Conservation (phyloP, 192 early-diverging fungal genomes). For the Radiomyces spectabilis region DNA sequence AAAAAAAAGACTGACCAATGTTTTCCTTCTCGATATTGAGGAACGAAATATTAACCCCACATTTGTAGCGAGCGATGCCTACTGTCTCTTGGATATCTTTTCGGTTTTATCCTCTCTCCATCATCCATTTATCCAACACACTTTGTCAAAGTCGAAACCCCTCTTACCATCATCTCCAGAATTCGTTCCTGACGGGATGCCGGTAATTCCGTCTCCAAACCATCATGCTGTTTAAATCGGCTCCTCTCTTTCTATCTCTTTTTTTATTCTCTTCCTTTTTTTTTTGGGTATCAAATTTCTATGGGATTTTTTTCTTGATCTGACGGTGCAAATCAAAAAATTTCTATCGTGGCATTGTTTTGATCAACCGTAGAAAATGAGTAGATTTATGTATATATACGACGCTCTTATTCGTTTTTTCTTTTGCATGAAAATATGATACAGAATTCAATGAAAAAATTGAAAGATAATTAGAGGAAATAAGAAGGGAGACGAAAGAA, state of each 20-base stretch:
- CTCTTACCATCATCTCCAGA: background rate
- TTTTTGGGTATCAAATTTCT: too few species aligned
- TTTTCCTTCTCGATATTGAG: background rate
- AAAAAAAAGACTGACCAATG: background rate
- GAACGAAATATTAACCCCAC: too few species aligned
- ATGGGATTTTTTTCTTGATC: too few species aligned
- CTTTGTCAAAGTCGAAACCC: background rate
- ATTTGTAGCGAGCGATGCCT: slow-evolving; percentile 22
- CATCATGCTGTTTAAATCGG: background rate
- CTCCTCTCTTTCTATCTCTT: background rate
- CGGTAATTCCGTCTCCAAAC: background rate
- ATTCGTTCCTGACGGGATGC: background rate
- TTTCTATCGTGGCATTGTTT: too few species aligned
- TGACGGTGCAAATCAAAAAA: too few species aligned
- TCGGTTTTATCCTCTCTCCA: slow-evolving; percentile 6
- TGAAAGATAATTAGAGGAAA: background rate
- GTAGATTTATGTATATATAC: too few species aligned
- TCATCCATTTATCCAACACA: slow-evolving; percentile 16
- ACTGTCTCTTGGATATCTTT: slow-evolving; percentile 25
- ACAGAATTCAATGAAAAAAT: too few species aligned
- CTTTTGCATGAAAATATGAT: background rate
- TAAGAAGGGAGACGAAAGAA: too few species aligned
- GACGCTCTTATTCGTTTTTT: background rate
- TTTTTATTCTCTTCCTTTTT: background rate
- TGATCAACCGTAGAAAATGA: too few species aligned